Evolutionary conservation across 768 basidiomycete species (phyloP).

Genomic region (Ramaria rubella): DNA sequence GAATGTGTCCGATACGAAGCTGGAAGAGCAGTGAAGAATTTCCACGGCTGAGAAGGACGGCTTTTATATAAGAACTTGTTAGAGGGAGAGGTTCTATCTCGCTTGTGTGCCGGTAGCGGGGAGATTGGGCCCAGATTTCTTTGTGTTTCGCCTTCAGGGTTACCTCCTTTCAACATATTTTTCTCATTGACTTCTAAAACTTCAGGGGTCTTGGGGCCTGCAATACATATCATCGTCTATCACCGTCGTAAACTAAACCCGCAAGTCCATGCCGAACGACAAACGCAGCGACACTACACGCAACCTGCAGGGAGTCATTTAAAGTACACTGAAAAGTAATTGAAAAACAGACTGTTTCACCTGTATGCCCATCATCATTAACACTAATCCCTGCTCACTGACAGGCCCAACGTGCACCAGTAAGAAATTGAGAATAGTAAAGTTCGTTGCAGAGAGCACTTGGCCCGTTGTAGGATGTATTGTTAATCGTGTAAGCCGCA

Average conservation of each 20-base stretch:
- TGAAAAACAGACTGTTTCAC: slow-evolving; percentile 38
- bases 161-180: no score
- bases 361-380: slow-evolving; percentile 68
- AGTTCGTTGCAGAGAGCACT: slow-evolving; percentile 72
- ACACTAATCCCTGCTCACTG: slow-evolving; percentile 74
- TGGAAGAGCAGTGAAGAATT: no score
- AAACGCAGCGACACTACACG: slow-evolving; percentile 79
- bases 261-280: slow-evolving; percentile 85
- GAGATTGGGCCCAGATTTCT: no score
- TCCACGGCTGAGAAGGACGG: no score
- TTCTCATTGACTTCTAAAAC: no score
- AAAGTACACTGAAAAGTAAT: slow-evolving; percentile 8
- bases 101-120: no score
- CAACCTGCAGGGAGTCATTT: slow-evolving; percentile 37
- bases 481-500: slow-evolving; percentile 65
- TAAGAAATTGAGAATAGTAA: slow-evolving; percentile 87
- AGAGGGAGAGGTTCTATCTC: no score
- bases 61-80: no score
- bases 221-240: slow-evolving; percentile 50
- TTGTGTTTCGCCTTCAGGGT: no score
- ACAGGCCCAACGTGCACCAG: slow-evolving; percentile 77
- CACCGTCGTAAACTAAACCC: slow-evolving; percentile 85
- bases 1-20: no score
- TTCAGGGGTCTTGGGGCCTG: no score
- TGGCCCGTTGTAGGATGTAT: slow-evolving; percentile 44